Base-by-base conservation (phyloP, 306 rosid species). In the Heteromeles arbutifolia region DNA sequence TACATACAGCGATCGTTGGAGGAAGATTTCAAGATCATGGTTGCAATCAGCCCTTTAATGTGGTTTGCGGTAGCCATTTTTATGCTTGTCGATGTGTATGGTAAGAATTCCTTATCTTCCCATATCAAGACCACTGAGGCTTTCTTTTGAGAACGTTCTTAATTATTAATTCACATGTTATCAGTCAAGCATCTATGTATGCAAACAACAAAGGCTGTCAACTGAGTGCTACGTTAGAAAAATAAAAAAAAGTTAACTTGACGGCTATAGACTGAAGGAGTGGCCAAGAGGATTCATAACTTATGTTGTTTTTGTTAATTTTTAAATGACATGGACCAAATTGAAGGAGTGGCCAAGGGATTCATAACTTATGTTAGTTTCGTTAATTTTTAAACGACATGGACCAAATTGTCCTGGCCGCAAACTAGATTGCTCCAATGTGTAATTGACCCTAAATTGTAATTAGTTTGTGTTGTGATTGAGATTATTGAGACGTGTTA, bases 11-110 rank as follows among this genome's bases (percentile, higher is more conserved):
- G 84, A 58, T 68, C 80, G 6, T 74, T 84, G 76, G 87, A 84
- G 53, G 84, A 77, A 77, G 87, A 84, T 80, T 84, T 77, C 82
- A 84, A 78, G 70, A 64, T 1, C 37, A 72, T 84, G 76, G 78
- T 84, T 31, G 77, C 80, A 56, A 69, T 84, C 66, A 84, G 87
- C 83, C 87, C 87, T 78, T 24, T 73, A 26, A 84, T 84, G 87
- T 84, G 87, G 87, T 78, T 84, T 53, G 18, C 29, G 25, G 76
- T 78, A 39, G 83, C 70, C 34, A 67, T 72, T 70, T 37, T 84
- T 17, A 11, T 84, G 69, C 85, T 84, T 6, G 28, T 81, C 48
- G 87, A 84, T 48, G 87, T 84, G 26, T 15, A 78, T 32, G 79
- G 87, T 84, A 69, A 72, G 74, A 59, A 25, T 25, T 73, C 68